Base-by-base conservation (phyloP, 164 flowering plant genomes). In the Brasenia schreberi region DNA sequence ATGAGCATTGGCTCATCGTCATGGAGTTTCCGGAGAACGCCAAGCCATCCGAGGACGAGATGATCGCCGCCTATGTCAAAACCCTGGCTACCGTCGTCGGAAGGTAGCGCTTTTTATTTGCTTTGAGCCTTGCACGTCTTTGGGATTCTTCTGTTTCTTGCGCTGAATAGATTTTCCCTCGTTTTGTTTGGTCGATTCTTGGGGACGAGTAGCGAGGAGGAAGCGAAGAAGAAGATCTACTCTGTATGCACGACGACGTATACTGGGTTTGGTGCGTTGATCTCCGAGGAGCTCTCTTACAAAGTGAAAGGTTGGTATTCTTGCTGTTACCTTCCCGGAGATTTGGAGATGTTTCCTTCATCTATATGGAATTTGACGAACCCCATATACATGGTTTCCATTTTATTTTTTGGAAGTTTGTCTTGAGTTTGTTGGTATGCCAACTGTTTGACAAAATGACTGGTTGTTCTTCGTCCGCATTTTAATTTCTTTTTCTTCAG, bases 211-310 rank as follows among this genome's bases (percentile, higher is more conserved):
- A 94, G 97, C 72, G 97, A 92, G 72, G 99, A 92, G 73, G 97
- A 92, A 70, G 99, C 99, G 33, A 92, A 81, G 87, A 85, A 85
- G 87, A 92, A 88, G 83, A 92, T 95, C 39, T 95, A 95, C 76
- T 92, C 97, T 1, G 94, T 92, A 69, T 85, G 81, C 45, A 95
- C 99, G 17, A 76, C 88, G 16, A 85, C 91, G 0, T 95, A 92
- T 71, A 88, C 92, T 44, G 99, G 96, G 5, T 95, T 95, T 68
- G 99, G 99, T 19, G 90, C 92, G 59, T 75, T 95, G 78, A 86
- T 92, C 1, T 84, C 96, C 1, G 97, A 95, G 61, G 97, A 95
- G 74, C 85, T 92, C 27, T 88, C 97, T 9, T 74, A 82, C 76
- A 92, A 95, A 81, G 87, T 95, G 53, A 92, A 92, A 90, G 97